These are phyloP conservation scores for Lactarius sanguifluus DNA, from an alignment of 768 basidiomycete species.

Conservation along the genomic window DNA sequence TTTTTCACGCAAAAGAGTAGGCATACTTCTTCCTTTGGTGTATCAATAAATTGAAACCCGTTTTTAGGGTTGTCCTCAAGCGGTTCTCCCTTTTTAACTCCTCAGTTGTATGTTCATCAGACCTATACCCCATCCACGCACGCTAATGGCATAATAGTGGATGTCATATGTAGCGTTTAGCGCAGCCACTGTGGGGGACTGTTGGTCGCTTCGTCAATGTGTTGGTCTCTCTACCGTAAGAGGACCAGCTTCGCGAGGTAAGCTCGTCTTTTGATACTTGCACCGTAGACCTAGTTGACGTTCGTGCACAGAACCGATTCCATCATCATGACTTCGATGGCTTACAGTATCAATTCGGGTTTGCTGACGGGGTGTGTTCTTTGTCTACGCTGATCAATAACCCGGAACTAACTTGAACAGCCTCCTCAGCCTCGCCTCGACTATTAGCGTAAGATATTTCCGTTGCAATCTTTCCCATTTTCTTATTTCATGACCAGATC, in stretches of 20 bases:
- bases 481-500: constrained; percentile 20
- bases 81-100: constrained; percentile 35
- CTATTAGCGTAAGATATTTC: constrained; percentile 24
- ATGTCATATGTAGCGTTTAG: constrained; percentile 48
- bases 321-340: constrained; percentile 32
- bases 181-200: constrained; percentile 50
- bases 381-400: background rate
- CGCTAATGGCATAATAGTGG: constrained; percentile 39
- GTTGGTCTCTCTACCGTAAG: constrained; percentile 48
- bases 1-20: constrained; percentile 49
- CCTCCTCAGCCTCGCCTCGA: constrained; percentile 26
- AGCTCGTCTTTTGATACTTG: constrained; percentile 16
- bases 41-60: constrained; percentile 14
- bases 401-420: constrained; percentile 15
- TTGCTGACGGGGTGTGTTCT: constrained; percentile 32
- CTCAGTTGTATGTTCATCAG: constrained; percentile 37
- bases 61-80: constrained; percentile 35
- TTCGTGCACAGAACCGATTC: constrained; percentile 32
- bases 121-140: background rate
- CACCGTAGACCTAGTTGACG: background rate
- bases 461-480: background rate
- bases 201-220: constrained; percentile 49
- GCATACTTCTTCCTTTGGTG: constrained; percentile 20
- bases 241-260: constrained; percentile 49
- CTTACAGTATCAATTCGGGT: constrained; percentile 34